phyloP scores from a whole-genome alignment of 768 basidiomycete species.

The Naganishia friedmannii region DNA sequence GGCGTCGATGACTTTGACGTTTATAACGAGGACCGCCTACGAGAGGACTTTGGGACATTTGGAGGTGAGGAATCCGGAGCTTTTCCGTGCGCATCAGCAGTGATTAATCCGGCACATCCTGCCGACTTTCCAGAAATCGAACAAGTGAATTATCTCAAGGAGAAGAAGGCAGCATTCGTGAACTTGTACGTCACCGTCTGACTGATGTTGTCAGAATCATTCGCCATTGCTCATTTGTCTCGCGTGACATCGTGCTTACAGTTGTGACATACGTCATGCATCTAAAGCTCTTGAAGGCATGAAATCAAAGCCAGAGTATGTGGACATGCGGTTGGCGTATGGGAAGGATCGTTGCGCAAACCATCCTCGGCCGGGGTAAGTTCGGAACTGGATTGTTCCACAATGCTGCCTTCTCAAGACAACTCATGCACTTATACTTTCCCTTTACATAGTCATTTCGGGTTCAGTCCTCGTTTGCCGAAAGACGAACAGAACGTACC shows the following conservation, averaged over 20 bases:
- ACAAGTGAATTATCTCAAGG: constrained; percentile 89
- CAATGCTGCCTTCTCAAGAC: not conserved
- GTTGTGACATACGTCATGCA: constrained; percentile 90
- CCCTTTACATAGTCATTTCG: constrained; percentile 6
- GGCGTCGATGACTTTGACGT: constrained; percentile 92
- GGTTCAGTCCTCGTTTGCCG: constrained; percentile 9
- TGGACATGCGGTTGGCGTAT: constrained; percentile 82
- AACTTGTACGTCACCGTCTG: constrained; percentile 44
- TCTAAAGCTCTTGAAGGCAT: constrained; percentile 98
- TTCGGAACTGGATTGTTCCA: not conserved
- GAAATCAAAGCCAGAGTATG: constrained; percentile 83
- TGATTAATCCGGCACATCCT: not conserved
- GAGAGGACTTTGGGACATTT: constrained; percentile 89
- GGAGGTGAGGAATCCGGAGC: constrained; percentile 55
- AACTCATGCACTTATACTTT: not conserved
- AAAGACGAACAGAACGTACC: not conserved
- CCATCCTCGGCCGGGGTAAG: constrained; percentile 57
- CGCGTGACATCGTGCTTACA: constrained; percentile 55
- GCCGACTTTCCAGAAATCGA: constrained; percentile 67
- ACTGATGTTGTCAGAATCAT: not conserved
- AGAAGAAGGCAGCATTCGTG: constrained; percentile 77
- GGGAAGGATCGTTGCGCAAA: constrained; percentile 96
- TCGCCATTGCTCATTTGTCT: not conserved
- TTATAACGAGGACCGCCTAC: constrained; percentile 83
- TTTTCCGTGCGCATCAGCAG: not conserved